A percentile compares a stretch with the other conserved stretches of the same genome.
Conservation (phyloP, 495 filamentous ascomycete species). For the Aspergillus sclerotiicarbonarius region DNA sequence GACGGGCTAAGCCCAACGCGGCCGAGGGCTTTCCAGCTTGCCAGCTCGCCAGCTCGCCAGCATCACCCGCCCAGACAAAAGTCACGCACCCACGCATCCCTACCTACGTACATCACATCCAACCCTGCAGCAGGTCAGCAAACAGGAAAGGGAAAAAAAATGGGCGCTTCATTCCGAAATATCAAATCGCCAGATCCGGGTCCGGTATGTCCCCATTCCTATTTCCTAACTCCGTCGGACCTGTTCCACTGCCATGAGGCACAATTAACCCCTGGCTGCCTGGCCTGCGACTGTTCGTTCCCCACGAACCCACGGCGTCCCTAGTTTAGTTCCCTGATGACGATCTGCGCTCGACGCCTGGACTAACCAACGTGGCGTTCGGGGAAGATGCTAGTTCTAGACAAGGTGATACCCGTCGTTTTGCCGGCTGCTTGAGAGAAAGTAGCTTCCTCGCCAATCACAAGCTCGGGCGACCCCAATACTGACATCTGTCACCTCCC, state of each 20-base stretch:
- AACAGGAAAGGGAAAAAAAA: neutral
- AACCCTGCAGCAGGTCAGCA: neutral
- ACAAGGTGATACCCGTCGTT: slow-evolving; percentile 1
- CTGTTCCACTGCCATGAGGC: neutral
- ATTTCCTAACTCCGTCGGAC: neutral
- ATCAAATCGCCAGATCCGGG: too few species aligned
- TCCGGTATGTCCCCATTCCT: neutral
- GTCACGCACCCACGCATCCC: neutral
- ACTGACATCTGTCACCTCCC: neutral
- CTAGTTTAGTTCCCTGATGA: slow-evolving; percentile 20
- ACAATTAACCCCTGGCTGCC: slow-evolving; percentile 21
- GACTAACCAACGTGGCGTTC: slow-evolving; percentile 18
- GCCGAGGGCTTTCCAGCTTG: neutral
- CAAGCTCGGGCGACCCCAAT: neutral
- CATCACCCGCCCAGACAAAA: neutral
- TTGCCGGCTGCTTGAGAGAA: slow-evolving; percentile 3
- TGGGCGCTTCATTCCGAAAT: too few species aligned
- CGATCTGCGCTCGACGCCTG: slow-evolving; percentile 23
- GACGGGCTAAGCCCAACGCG: neutral
- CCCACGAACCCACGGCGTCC: slow-evolving; percentile 17
- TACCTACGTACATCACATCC: neutral
- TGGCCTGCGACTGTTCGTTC: slow-evolving; percentile 15
- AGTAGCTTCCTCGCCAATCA: slow-evolving; percentile 2
- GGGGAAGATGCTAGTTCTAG: slow-evolving; percentile 7
- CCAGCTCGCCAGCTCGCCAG: neutral